phyloP scores from a whole-genome alignment of 805 yeast genomes.

The Saturnispora ahearnii region DNA sequence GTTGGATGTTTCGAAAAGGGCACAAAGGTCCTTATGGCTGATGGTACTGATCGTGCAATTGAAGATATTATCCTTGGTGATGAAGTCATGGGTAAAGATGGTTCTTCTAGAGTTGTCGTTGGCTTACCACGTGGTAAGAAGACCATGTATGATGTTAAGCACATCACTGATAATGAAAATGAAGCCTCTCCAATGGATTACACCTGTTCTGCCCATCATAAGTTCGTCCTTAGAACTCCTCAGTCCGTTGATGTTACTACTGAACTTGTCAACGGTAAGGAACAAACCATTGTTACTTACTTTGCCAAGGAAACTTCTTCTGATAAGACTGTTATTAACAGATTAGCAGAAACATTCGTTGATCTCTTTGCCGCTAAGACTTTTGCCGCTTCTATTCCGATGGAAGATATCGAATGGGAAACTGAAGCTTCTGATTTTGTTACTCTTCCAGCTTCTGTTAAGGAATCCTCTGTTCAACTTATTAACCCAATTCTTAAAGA shows the following conservation, averaged over 20 bases:
- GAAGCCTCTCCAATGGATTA: conserved; percentile 14
- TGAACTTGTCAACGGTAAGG: background rate
- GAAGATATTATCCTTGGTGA: conserved; percentile 6
- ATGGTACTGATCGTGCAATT: conserved; percentile 24
- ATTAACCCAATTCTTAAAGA: conserved; percentile 21
- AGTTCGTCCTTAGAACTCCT: conserved; percentile 31
- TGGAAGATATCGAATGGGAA: conserved; percentile 28
- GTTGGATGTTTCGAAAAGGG: conserved; percentile 53
- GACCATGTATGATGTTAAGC: conserved; percentile 31
- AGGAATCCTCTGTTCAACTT: conserved; percentile 2
- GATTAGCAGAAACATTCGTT: background rate
- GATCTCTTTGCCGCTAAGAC: conserved; percentile 15
- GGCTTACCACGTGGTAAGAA: conserved; percentile 36
- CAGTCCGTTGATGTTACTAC: conserved; percentile 13
- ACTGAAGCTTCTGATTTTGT: conserved; percentile 32
- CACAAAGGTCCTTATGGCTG: conserved; percentile 33
- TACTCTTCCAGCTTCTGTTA: background rate
- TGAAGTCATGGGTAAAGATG: conserved; percentile 13
- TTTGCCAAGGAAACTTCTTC: conserved; percentile 4
- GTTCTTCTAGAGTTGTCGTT: conserved; percentile 28
- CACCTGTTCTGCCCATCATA: conserved; percentile 32
- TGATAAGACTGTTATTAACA: conserved; percentile 13
- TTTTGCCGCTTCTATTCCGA: conserved; percentile 10
- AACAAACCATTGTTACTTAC: conserved; percentile 11
- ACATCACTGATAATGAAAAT: conserved; percentile 4